phyloP scores from a whole-genome alignment of 305 asterid genomes.

The Vinca major region DNA sequence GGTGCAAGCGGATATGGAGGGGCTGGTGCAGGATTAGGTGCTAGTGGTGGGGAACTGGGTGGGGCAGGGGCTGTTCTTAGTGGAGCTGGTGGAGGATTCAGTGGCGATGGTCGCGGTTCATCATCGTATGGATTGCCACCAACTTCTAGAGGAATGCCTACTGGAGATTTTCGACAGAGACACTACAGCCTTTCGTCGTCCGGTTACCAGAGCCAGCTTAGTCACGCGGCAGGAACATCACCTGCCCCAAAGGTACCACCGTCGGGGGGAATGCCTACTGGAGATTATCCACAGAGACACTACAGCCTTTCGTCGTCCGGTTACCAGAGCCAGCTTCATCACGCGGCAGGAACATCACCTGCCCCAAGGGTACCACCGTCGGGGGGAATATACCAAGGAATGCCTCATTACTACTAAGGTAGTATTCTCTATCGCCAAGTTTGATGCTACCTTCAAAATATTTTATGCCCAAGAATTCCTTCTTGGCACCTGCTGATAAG shows the following conservation, averaged over 20 bases:
- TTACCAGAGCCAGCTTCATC: slow-evolving; percentile 55
- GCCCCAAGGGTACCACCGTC: slow-evolving; percentile 43
- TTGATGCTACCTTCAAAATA: neutral
- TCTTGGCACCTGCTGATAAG: neutral
- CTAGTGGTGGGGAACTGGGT: slow-evolving; percentile 27
- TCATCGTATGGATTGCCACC: slow-evolving; percentile 55
- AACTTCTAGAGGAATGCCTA: slow-evolving; percentile 41
- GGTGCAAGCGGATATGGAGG: slow-evolving; percentile 47
- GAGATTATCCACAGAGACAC: slow-evolving; percentile 45
- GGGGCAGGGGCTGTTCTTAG: slow-evolving; percentile 26
- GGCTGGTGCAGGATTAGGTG: slow-evolving; percentile 31
- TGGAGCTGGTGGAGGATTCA: slow-evolving; percentile 28
- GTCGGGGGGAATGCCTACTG: slow-evolving; percentile 43
- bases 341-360: slow-evolving; percentile 40
- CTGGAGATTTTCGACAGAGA: slow-evolving; percentile 47
- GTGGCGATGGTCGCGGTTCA: slow-evolving; percentile 30
- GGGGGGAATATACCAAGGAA: slow-evolving; percentile 65
- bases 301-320: slow-evolving; percentile 43
- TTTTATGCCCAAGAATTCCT: neutral
- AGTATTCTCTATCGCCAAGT: slow-evolving; percentile 12
- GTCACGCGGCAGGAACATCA: slow-evolving; percentile 45
- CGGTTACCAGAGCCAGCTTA: slow-evolving; percentile 50
- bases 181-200: slow-evolving; percentile 42
- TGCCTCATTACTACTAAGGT: slow-evolving; percentile 72
- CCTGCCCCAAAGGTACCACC: slow-evolving; percentile 42